Percentiles rank a stretch among this genome's conserved stretches.
Conservation (phyloP, 2,329 filamentous ascomycete genomes). For the Fusarium scirpi region DNA sequence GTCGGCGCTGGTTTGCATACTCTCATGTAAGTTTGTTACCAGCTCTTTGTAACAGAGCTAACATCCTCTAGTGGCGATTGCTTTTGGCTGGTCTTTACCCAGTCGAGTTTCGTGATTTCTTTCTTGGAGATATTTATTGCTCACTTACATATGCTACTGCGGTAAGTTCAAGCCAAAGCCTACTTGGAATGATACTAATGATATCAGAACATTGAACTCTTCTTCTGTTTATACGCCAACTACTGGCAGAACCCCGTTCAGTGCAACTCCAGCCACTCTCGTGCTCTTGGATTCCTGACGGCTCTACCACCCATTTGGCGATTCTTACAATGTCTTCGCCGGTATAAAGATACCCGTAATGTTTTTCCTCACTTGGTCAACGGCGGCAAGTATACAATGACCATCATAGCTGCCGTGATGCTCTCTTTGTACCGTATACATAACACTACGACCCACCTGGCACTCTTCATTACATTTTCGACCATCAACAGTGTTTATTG, state of each 20-base stretch:
- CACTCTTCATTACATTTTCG: slow-evolving; percentile 83
- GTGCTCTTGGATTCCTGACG: slow-evolving; percentile 86
- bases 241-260: slow-evolving; percentile 77
- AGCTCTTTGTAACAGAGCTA: not conserved
- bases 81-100: slow-evolving; percentile 88
- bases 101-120: slow-evolving; percentile 97
- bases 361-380: slow-evolving; percentile 94
- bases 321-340: slow-evolving; percentile 87
- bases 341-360: slow-evolving; percentile 87
- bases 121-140: slow-evolving; percentile 97
- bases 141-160: slow-evolving; percentile 91
- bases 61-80: slow-evolving; percentile 77
- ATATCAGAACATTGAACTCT: slow-evolving; percentile 83
- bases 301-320: slow-evolving; percentile 90
- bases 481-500: slow-evolving; percentile 86
- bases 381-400: slow-evolving; percentile 89
- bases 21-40: slow-evolving; percentile 75
- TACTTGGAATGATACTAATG: slow-evolving; percentile 12
- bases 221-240: slow-evolving; percentile 92
- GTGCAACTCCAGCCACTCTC: slow-evolving; percentile 89
- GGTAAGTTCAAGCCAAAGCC: slow-evolving; percentile 63
- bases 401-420: slow-evolving; percentile 81
- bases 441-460: slow-evolving; percentile 66
- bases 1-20: slow-evolving; percentile 87
- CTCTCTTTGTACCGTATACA: slow-evolving; percentile 87